Evolutionary conservation across 1,284 basidiomycete genomes (phyloP), one percentile per base, ranked within the genome.

Genomic region (Trametes sp.): DNA sequence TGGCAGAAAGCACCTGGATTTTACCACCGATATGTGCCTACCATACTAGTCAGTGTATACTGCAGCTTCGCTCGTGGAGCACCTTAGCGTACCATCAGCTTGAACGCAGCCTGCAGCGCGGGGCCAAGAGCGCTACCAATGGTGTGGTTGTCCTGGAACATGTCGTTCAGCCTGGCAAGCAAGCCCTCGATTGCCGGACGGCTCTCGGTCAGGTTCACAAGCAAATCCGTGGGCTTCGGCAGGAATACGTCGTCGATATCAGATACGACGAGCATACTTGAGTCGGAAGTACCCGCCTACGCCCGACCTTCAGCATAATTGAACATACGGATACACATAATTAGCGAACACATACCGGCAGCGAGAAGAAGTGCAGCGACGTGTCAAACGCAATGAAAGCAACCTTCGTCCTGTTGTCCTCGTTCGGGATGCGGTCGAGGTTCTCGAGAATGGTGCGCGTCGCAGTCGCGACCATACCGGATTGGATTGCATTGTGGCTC

Each of bases 231-330:
- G 1, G 98, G 97, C 80, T 98, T 97, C 21, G 98, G 98, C 26
- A 99, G 81, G 84, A 98, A 99, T 63, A 98, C 95, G 71, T 99
- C 98, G 53, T 98, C 93, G 48, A 97, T 86, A 75, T 99, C 98
- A 7, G 95, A 95, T 7, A 99, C 96, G 46, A 99, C 97, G 42
- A 99, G 87, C 96, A 99, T 98, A 19, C 89, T 87, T 1, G 95
- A 89, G 46, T 99, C 97, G 0, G 91, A 83, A 23, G 87, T 83
- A 26, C 92, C 95, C 46, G 95, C 86, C 90, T 94, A 61, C 31
- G 13, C 65, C 6, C 38, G 45, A n/a, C 54, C 4, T 51, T 56
- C 28, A 33, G 63, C 24, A 65, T 42, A 44, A n/a, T 29, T 57
- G 2, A 38, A 14, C 24, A 28, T 19, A 33, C 16, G 38, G 23